Evolutionary conservation across 2,329 filamentous ascomycete species (phyloP).

Genomic region (Periconia sp.): DNA sequence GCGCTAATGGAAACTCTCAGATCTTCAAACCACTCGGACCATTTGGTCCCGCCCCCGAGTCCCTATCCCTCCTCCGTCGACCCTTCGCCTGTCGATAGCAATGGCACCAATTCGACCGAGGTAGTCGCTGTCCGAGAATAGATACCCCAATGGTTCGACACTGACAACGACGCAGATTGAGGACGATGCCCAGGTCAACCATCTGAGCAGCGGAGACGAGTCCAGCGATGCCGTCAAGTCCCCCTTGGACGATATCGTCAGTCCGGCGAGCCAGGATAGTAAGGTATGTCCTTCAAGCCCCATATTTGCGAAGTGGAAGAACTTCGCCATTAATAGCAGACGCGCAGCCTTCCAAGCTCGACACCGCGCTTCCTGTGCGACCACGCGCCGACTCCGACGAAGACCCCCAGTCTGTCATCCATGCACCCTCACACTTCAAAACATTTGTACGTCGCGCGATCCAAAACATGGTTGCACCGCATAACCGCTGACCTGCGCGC

Average conservation of each 20-base stretch:
- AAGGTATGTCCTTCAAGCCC: slow-evolving; percentile 23
- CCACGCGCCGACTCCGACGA: slow-evolving; percentile 64
- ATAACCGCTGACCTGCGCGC: slow-evolving; percentile 30
- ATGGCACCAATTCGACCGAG: slow-evolving; percentile 79
- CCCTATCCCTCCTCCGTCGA: slow-evolving; percentile 68
- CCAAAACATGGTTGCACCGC: slow-evolving; percentile 27
- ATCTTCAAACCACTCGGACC: slow-evolving; percentile 49
- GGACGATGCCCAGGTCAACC: slow-evolving; percentile 69
- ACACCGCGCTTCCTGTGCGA: slow-evolving; percentile 47
- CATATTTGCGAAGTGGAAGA: not conserved
- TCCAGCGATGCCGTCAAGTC: slow-evolving; percentile 43
- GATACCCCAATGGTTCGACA: slow-evolving; percentile 6
- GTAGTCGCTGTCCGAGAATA: slow-evolving; percentile 18
- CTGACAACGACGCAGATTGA: slow-evolving; percentile 59
- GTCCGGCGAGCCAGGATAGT: slow-evolving; percentile 34
- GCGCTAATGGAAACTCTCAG: slow-evolving; percentile 40
- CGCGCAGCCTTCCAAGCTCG: slow-evolving; percentile 46
- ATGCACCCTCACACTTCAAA: slow-evolving; percentile 81
- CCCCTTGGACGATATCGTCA: slow-evolving; percentile 38
- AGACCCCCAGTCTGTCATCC: slow-evolving; percentile 86
- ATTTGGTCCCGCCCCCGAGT: slow-evolving; percentile 50
- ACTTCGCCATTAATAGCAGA: slow-evolving; percentile 12
- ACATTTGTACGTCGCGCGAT: slow-evolving; percentile 63
- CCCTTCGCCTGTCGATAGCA: slow-evolving; percentile 82
- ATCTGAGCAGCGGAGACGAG: slow-evolving; percentile 35